phyloP scores from a whole-genome alignment of 2,329 filamentous ascomycete genomes.

The Penicillium nordicum region DNA sequence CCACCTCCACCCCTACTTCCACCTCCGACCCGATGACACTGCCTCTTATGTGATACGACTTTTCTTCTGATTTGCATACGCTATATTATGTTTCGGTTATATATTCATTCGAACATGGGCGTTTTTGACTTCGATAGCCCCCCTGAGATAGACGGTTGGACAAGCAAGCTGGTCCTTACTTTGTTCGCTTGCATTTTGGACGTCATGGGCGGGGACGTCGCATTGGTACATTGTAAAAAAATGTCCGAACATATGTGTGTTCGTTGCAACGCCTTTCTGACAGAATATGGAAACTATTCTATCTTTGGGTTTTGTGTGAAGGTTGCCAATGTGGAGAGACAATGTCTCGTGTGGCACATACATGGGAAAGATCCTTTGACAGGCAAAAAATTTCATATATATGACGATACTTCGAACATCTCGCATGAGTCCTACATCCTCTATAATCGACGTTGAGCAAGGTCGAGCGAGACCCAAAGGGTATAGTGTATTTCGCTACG shows the following conservation, averaged over 20 bases:
- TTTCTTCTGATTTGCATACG: not conserved
- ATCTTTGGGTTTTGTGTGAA: not conserved
- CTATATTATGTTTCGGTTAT: not conserved
- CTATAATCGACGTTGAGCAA: not conserved
- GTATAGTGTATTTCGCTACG: not conserved
- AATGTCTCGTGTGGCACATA: not conserved
- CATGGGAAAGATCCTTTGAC: not conserved
- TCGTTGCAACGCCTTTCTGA: not conserved
- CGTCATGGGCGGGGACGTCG: not conserved
- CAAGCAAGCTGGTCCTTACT: slow-evolving; percentile 4
- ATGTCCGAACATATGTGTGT: not conserved
- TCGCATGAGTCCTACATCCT: not conserved
- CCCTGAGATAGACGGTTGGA: not conserved
- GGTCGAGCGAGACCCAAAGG: not conserved
- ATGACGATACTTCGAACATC: not conserved
- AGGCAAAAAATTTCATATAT: not conserved
- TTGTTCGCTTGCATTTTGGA: slow-evolving; percentile 1
- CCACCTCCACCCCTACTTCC: not conserved
- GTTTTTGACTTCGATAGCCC: not conserved
- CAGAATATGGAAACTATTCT: not conserved
- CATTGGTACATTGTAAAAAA: slow-evolving; percentile 2
- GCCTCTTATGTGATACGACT: slow-evolving; percentile 1
- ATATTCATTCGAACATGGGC: not conserved
- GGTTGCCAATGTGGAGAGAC: not conserved
- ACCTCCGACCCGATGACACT: not conserved